Percentiles rank a stretch among this genome's conserved stretches.
These are phyloP conservation scores for Pythium angustatum DNA, from an alignment of 352 stramenopile genomes.

Conservation along the genomic window DNA sequence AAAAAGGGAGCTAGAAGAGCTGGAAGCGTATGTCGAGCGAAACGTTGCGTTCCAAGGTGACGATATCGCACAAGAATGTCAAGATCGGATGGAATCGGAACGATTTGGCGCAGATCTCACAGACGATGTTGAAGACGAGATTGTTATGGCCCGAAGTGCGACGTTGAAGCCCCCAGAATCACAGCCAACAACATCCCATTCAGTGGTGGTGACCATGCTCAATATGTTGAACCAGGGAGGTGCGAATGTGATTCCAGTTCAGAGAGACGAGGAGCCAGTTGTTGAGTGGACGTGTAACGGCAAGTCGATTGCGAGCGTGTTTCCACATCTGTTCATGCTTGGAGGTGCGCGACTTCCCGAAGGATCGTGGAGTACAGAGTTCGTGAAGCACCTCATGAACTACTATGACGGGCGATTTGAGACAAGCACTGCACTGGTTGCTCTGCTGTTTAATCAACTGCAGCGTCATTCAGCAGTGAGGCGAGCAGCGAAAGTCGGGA, in stretches of 20 bases:
- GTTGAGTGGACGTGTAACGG: constrained; percentile 15
- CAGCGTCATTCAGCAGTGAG: constrained; percentile 4
- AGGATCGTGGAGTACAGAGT: neutral
- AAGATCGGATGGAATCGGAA: neutral
- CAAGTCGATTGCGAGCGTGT: constrained; percentile 2
- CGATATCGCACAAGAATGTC: neutral
- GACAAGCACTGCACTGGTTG: neutral
- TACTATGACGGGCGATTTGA: constrained; percentile 18
- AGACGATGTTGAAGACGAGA: neutral
- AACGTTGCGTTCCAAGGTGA: neutral
- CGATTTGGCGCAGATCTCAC: neutral
- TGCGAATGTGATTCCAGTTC: neutral
- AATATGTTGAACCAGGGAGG: neutral
- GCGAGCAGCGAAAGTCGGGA: constrained; percentile 3
- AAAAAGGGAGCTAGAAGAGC: neutral
- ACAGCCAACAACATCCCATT: neutral
- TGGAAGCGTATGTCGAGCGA: neutral
- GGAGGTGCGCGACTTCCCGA: constrained; percentile 1
- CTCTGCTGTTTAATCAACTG: constrained; percentile 14
- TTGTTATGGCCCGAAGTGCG: neutral
- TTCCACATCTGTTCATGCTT: constrained; percentile 13
- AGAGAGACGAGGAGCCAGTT: constrained; percentile 2
- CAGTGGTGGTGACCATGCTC: neutral
- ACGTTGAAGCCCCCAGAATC: neutral
- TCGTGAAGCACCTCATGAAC: constrained; percentile 3